A percentile compares a stretch with the other conserved stretches of the same genome.
phyloP scores from a whole-genome alignment of 2,329 filamentous ascomycete species.

The Ambrosiella beaveri region DNA sequence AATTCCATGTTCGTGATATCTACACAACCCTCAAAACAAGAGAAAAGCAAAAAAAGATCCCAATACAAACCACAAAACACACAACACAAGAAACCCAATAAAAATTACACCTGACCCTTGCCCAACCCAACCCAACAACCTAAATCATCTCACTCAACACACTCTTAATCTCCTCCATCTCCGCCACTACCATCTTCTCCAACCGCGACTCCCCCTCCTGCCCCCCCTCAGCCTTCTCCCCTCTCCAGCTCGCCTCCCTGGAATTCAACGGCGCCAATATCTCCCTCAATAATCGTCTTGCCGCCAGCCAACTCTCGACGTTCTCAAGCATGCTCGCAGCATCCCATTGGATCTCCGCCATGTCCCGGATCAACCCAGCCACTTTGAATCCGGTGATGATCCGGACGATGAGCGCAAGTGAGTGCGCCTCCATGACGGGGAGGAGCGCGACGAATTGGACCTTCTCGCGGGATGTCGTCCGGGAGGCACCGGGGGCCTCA shows the following conservation, averaged over 20 bases:
- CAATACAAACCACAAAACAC: constrained; percentile 4
- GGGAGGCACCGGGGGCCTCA: constrained; percentile 39
- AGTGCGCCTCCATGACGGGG: constrained; percentile 61
- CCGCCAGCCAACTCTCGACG: constrained; percentile 63
- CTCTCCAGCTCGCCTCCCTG: constrained; percentile 49
- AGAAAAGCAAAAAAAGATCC: constrained; percentile 1
- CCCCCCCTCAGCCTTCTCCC: constrained; percentile 19
- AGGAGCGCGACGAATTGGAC: constrained; percentile 55
- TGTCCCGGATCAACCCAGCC: constrained; percentile 43
- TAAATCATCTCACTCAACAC: constrained; percentile 37
- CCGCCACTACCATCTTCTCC: constrained; percentile 57
- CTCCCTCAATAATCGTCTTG: constrained; percentile 50
- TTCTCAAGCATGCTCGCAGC: constrained; percentile 56
- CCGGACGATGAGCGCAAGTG: constrained; percentile 55
- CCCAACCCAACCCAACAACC: neutral
- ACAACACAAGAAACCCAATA: constrained; percentile 2
- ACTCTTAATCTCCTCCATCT: constrained; percentile 44
- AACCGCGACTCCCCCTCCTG: constrained; percentile 41
- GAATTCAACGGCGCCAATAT: constrained; percentile 56
- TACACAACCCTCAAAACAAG: neutral
- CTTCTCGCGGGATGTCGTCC: constrained; percentile 28
- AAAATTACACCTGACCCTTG: neutral
- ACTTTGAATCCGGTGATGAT: constrained; percentile 51
- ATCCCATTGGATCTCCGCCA: constrained; percentile 63
- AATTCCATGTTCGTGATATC: neutral